Evolutionary conservation across 2,329 filamentous ascomycete genomes (phyloP), one percentile per base, ranked within the genome.

Genomic region (Aspergillus japonicus): DNA sequence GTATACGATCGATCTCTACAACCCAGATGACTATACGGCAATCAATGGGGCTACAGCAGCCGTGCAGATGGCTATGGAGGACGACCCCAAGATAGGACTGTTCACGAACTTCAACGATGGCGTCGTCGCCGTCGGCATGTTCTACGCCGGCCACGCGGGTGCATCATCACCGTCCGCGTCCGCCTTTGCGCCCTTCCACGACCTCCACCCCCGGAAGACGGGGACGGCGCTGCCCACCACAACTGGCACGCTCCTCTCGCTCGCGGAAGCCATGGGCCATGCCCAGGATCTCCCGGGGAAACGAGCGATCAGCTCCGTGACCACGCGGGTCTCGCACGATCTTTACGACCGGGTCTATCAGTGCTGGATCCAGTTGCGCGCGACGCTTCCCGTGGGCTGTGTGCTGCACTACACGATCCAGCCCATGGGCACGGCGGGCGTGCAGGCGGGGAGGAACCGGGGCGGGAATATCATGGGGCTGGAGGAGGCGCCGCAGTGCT

Each of bases 91-190:
- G 26, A 56, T 54, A 1, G 58, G 54, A 7, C 24, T 58, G 3
- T 62, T 62, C 44, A 58, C 61, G 5, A 62, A 62, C 23, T 62
- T 49, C 54, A 62, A 62, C 50, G 33, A 58, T 5, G 61, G 58
- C 24, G 49, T 56, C 42, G 58, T 56, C 4, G 58, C 54, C 2
- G 58, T 62, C 0, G 51, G 55, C 54, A 49, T 62, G 48, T 33
- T 62, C 24, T 62, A 62, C 50, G 51, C 47, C 35, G 55, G 58
- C 31, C 54, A 55, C 50, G n/a, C 42, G 2, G 7, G 29, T 19
- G 39, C 60, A 48, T 35, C 35, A 24, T 35, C 51, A 8, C 10
- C 24, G 35, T 21, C 26, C 26, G 26, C 7, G 26, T 26, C 26
- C 7, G 26, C 6, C 26, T 26, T 26, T 8, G 8, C 26, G 26